Conservation (phyloP, 2,329 filamentous ascomycete genomes). For the Achaetomium macrosporum region DNA sequence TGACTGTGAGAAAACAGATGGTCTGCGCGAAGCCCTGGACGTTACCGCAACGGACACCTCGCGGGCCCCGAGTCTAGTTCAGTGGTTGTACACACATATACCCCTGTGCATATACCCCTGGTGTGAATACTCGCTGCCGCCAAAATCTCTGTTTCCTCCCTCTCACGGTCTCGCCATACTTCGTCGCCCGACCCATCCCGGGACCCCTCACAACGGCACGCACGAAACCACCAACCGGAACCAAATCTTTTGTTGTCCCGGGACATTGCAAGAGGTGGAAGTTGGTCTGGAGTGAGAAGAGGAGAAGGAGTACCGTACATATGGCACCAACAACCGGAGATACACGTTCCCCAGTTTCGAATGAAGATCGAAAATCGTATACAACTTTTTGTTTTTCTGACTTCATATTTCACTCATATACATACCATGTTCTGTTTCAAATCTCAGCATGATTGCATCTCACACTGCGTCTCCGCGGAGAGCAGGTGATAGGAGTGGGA, state of each 20-base stretch:
- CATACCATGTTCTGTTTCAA: slow-evolving; percentile 2
- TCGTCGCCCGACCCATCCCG: not conserved
- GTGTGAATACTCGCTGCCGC: slow-evolving; percentile 5
- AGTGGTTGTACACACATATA: not conserved
- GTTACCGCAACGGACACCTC: slow-evolving; percentile 48
- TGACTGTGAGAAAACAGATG: slow-evolving; percentile 39
- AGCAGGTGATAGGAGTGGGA: not conserved
- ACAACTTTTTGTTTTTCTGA: not conserved
- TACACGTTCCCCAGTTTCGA: slow-evolving; percentile 2
- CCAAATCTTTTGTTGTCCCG: not conserved
- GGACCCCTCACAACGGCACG: not conserved
- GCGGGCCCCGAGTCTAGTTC: slow-evolving; percentile 28
- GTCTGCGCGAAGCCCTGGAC: slow-evolving; percentile 67
- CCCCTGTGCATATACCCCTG: not conserved
- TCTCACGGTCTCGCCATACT: slow-evolving; percentile 3
- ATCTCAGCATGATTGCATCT: slow-evolving; percentile 1
- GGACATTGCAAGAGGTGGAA: not conserved
- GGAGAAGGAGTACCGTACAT: slow-evolving; percentile 11
- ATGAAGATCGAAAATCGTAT: not conserved
- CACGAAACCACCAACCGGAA: not conserved
- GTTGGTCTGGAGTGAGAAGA: not conserved
- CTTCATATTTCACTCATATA: slow-evolving; percentile 3
- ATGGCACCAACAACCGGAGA: slow-evolving; percentile 7
- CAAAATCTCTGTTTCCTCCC: not conserved
- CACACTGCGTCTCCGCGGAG: not conserved